phyloP scores from a whole-genome alignment of 2,329 filamentous ascomycete species.

The Fusarium torreyae region DNA sequence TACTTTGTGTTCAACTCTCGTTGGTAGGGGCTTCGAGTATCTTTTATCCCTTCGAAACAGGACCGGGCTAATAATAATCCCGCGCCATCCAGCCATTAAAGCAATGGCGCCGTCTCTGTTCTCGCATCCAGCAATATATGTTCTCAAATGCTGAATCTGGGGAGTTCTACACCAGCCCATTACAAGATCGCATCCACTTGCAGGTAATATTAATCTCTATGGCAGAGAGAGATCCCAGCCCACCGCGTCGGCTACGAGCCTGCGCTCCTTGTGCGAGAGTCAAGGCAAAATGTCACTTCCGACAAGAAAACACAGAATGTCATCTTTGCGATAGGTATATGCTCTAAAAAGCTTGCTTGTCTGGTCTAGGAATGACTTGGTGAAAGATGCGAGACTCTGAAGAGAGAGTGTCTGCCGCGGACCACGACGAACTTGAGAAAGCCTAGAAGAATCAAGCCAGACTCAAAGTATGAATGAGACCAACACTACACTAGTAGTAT shows the following conservation, averaged over 20 bases:
- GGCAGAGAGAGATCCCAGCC: conserved; percentile 44
- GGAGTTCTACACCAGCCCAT: not conserved
- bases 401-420: conserved; percentile 51
- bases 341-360: not conserved
- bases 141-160: not conserved
- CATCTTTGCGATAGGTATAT: conserved; percentile 51
- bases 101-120: not conserved
- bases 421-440: conserved; percentile 51
- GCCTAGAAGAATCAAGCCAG: conserved; percentile 51
- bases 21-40: not conserved
- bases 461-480: conserved; percentile 42
- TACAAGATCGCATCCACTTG: not conserved
- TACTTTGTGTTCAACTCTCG: not conserved
- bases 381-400: conserved; percentile 48
- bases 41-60: not conserved
- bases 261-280: conserved; percentile 51
- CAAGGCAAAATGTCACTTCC: conserved; percentile 53
- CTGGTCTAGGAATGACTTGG: not conserved
- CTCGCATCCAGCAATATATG: not conserved
- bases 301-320: conserved; percentile 36
- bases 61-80: conserved; percentile 12
- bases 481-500: not conserved
- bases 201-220: conserved; percentile 7
- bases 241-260: conserved; percentile 51
- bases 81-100: not conserved